Evolutionary conservation across 2,329 filamentous ascomycete genomes (phyloP), one percentile per base, ranked within the genome.

Genomic region (Tolypocladium paradoxum): DNA sequence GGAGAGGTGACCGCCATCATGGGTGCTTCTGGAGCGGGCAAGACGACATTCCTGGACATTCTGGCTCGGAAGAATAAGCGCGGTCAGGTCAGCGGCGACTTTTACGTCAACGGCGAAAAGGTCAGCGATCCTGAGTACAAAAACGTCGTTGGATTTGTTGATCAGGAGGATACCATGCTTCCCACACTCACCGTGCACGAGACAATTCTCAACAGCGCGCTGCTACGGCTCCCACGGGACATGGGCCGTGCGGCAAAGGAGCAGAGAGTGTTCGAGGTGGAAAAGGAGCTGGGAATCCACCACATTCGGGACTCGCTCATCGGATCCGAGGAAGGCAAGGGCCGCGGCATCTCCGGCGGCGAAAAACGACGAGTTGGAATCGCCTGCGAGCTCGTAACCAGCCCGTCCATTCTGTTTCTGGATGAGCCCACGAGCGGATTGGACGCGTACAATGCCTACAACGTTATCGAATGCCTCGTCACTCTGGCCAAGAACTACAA

Each of bases 1-100:
- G 95, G 95, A n/a, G 90, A 99, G 67, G 82, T 97, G 8, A 89
- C 92, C 59, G 93, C 93, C 9, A 95, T 99, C 62, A 99, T 99
- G 92, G 93, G 93, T 53, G 92, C 93, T 8, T 99, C 93, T 0
- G 93, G 93, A 33, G 95, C 93, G 43, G 93, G 93, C 55, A 99
- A 99, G 73, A 99, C 93, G 0, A 96, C 90, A 0, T 97, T 99
- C 69, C 75, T 99, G 46, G 93, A 99, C 65, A 96, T 99, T 55
- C 76, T 99, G 48, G 93, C 93, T 9, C 84, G 91, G 57, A 99
- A 97, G 76, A 97, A 97, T 71, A 99, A 99, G 72, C 84, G 90
- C 35, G 95, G 93, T 38, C 69, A 76, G 2, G 81, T 87, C 0
- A 74, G 78, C 9, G 95, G 95, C 22, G 82, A 92, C 55, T 95